Percentiles rank a stretch among this genome's conserved stretches.
phyloP scores from a whole-genome alignment of 2,329 filamentous ascomycete species.

The Aureobasidium leucospermi region DNA sequence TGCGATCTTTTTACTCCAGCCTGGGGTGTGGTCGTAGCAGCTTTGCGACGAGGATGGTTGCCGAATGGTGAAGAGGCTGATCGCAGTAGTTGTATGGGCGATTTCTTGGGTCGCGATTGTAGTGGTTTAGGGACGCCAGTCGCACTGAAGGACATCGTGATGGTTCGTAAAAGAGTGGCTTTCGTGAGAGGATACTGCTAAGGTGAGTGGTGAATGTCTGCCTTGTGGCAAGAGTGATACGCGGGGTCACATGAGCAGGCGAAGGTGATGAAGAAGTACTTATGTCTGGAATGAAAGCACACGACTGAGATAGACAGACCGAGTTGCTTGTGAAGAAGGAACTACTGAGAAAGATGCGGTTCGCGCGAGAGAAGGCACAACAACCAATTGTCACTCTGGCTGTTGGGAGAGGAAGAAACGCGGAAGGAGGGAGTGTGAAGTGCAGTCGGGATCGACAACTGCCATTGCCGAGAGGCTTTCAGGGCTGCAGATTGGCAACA shows the following conservation, averaged over 20 bases:
- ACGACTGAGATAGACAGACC: neutral
- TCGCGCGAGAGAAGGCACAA: too few species aligned
- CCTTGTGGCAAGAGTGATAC: conserved; percentile 1
- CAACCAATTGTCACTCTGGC: neutral
- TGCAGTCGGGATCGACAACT: neutral
- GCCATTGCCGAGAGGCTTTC: neutral
- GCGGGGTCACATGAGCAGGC: conserved; percentile 7
- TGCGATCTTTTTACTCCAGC: conserved; percentile 9
- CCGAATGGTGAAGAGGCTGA: conserved; percentile 29
- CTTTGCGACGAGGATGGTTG: conserved; percentile 30
- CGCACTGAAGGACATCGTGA: conserved; percentile 17
- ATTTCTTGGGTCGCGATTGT: conserved; percentile 17
- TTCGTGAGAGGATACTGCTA: neutral
- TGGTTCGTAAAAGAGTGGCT: neutral
- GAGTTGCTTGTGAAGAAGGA: neutral
- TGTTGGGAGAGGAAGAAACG: neutral
- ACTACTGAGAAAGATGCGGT: neutral
- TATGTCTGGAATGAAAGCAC: neutral
- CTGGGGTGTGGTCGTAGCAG: conserved; percentile 16
- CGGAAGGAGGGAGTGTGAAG: neutral
- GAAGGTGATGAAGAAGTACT: neutral
- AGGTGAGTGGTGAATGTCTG: neutral
- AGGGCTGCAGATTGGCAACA: neutral
- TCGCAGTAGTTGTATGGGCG: conserved; percentile 15
- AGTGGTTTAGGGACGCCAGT: conserved; percentile 16